A percentile compares a stretch with the other conserved stretches of the same genome.
These are phyloP conservation scores for Cyclotella kingstonii DNA, from an alignment of 108 stramenopile species.

Conservation along the genomic window DNA sequence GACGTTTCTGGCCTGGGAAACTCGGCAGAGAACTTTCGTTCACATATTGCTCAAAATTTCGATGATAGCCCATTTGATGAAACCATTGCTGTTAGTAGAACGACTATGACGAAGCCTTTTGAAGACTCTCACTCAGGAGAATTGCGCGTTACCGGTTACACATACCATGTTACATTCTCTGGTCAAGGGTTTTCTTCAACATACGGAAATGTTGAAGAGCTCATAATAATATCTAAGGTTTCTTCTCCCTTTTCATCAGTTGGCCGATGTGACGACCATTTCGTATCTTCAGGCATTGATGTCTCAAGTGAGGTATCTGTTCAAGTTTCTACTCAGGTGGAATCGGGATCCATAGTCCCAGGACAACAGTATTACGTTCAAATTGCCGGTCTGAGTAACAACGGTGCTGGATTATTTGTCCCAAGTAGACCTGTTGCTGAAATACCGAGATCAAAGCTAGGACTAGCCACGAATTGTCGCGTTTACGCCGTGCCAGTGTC, in stretches of 20 bases:
- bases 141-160: conserved; percentile 27
- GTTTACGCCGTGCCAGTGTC: conserved; percentile 43
- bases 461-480: conserved; percentile 38
- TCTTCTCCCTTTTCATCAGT: conserved; percentile 27
- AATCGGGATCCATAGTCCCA: conserved; percentile 44
- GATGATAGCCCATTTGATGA: conserved; percentile 57
- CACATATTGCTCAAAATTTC: conserved; percentile 48
- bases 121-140: conserved; percentile 12
- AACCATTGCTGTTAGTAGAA: conserved; percentile 42
- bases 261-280: conserved; percentile 26
- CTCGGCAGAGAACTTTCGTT: conserved; percentile 37
- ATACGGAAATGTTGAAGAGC: conserved; percentile 40
- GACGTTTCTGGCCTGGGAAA: conserved; percentile 40
- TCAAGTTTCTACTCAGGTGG: conserved; percentile 38
- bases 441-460: conserved; percentile 43
- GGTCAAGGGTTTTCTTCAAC: conserved; percentile 56
- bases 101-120: conserved; percentile 25
- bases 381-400: conserved; percentile 56
- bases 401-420: conserved; percentile 45
- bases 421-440: conserved; percentile 13
- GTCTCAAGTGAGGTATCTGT: conserved; percentile 33
- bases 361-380: conserved; percentile 70
- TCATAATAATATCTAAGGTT: conserved; percentile 35
- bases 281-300: conserved; percentile 34
- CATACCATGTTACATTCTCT: conserved; percentile 51